These are phyloP conservation scores for Gnetum montanum DNA, from an alignment of 75 land plant genomes.

Conservation along the genomic window DNA sequence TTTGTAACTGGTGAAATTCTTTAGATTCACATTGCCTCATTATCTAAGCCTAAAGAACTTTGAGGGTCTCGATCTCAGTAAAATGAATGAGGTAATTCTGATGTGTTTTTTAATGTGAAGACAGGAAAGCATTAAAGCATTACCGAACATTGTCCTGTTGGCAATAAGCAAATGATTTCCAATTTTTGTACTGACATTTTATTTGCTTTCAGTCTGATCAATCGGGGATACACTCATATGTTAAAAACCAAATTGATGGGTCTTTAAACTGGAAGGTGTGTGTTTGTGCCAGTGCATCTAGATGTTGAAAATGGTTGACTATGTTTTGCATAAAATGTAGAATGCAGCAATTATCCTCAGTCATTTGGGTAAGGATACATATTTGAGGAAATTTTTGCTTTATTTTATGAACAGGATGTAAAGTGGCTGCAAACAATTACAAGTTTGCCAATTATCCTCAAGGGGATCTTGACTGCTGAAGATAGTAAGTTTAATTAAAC, in stretches of 20 bases:
- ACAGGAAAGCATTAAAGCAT: not conserved
- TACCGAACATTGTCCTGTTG: not conserved
- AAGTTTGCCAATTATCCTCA: slow-evolving; percentile 68
- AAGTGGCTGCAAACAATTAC: slow-evolving; percentile 94
- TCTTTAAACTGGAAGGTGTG: slow-evolving; percentile 91
- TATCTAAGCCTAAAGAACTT: slow-evolving; percentile 84
- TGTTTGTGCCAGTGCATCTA: not conserved
- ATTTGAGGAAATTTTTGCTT: not conserved
- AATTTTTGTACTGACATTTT: not conserved
- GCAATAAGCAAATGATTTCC: not conserved
- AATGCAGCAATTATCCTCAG: not conserved
- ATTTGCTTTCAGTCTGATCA: slow-evolving; percentile 47
- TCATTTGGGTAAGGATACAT: not conserved
- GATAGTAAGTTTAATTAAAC: slow-evolving; percentile 70
- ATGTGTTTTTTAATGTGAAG: not conserved
- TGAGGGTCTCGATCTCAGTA: slow-evolving; percentile 90
- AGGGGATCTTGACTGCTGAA: slow-evolving; percentile 85
- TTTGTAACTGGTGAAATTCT: not conserved
- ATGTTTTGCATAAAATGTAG: not conserved
- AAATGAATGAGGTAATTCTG: slow-evolving; percentile 57
- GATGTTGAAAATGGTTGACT: not conserved
- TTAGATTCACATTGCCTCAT: slow-evolving; percentile 65
- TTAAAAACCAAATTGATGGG: slow-evolving; percentile 77
- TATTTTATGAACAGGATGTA: slow-evolving; percentile 52
- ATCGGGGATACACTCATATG: slow-evolving; percentile 91